phyloP scores from a whole-genome alignment of 371 early-diverging fungal genomes.

The Rhizopus sp. region DNA sequence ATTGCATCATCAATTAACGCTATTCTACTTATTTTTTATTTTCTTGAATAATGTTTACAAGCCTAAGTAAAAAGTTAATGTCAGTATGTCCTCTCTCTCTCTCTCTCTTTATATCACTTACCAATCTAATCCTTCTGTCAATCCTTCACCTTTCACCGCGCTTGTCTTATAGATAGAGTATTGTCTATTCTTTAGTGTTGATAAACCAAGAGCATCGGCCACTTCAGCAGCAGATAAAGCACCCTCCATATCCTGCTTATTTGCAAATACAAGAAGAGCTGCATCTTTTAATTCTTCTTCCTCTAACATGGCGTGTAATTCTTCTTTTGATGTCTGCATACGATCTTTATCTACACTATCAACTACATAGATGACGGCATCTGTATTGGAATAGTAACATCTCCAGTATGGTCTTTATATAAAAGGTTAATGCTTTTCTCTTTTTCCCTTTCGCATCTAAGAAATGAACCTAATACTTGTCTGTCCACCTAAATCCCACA shows the following conservation, averaged over 20 bases:
- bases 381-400: constrained; percentile 83
- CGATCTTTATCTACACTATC: constrained; percentile 94
- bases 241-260: constrained; percentile 92
- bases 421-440: neutral
- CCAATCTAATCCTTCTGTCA: constrained; percentile 93
- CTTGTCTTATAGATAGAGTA: constrained; percentile 96
- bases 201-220: constrained; percentile 85
- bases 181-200: constrained; percentile 78
- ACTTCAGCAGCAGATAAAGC: constrained; percentile 86
- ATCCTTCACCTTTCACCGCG: constrained; percentile 93
- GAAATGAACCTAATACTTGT: constrained; percentile 81
- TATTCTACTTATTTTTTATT: constrained; percentile 36
- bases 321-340: constrained; percentile 86
- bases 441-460: constrained; percentile 6
- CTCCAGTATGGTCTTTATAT: constrained; percentile 45
- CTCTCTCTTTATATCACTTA: constrained; percentile 21
- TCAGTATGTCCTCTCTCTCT: no score
- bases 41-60: constrained; percentile 54
- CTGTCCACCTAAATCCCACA: constrained; percentile 98
- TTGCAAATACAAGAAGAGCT: constrained; percentile 84
- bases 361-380: constrained; percentile 94
- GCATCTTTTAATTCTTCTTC: constrained; percentile 89
- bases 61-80: constrained; percentile 27
- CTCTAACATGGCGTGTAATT: constrained; percentile 84
- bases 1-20: no score